Conservation (phyloP, 2,329 filamentous ascomycete genomes). For the Ophiostoma populinum region DNA sequence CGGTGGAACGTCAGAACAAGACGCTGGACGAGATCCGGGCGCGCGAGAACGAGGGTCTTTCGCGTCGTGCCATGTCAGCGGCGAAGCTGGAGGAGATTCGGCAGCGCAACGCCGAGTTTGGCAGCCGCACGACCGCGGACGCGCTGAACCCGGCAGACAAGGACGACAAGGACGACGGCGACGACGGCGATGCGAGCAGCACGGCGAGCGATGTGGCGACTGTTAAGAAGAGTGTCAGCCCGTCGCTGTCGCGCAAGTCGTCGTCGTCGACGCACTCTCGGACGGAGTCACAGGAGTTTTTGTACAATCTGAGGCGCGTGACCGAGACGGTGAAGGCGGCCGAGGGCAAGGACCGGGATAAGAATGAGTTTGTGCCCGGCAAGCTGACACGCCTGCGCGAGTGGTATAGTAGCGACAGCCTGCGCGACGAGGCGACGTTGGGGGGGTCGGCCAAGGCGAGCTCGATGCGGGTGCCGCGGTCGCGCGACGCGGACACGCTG, state of each 20-base stretch:
- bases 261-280: slow-evolving; percentile 12
- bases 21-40: slow-evolving; percentile 31
- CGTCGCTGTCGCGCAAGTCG: slow-evolving; percentile 10
- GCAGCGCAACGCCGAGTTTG: slow-evolving; percentile 27
- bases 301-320: slow-evolving; percentile 30
- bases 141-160: not conserved
- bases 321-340: slow-evolving; percentile 5
- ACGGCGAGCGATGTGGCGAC: slow-evolving; percentile 5
- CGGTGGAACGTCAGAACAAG: slow-evolving; percentile 19
- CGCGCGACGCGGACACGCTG: slow-evolving; percentile 11
- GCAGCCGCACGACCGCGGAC: slow-evolving; percentile 9
- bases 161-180: not conserved
- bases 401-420: slow-evolving; percentile 1
- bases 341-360: slow-evolving; percentile 2
- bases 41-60: slow-evolving; percentile 25
- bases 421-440: not conserved
- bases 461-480: slow-evolving; percentile 14
- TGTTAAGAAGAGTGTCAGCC: slow-evolving; percentile 1
- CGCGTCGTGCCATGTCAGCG: slow-evolving; percentile 29
- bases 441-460: not conserved
- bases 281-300: slow-evolving; percentile 29
- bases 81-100: slow-evolving; percentile 35
- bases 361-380: not conserved
- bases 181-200: slow-evolving; percentile 3
- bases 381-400: not conserved